Base-by-base conservation (phyloP, 768 basidiomycete genomes). In the Coprinopsis strossmayeri region DNA sequence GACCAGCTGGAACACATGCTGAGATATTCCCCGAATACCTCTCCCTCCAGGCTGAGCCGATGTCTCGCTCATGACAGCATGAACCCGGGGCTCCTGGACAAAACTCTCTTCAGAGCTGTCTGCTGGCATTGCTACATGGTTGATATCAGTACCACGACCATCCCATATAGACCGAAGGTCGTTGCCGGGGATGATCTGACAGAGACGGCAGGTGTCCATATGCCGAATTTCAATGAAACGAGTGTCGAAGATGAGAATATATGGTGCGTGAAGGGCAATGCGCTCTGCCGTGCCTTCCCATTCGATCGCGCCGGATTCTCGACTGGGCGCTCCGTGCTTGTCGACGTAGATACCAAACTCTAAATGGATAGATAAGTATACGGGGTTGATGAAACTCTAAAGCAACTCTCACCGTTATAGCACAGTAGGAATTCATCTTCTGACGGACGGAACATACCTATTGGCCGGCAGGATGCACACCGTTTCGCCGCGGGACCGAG, bases 301-400 rank as follows among this genome's bases (percentile, higher is more conserved):
- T 62, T 99, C 95, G 46, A 97, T 88, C 1, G 86, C 82, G 30
- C 78, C 79, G 18, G 77, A 70, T 1, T 73, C 64, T 21, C 90
- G 83, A 60, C 83, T 88, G 1, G 91, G 92, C 45, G 87, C 85
- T 32, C 95, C 95, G 53, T 95, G 92, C 43, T 91, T 87, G 65
- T 95, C 85, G 39, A 97, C 92, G 59, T 92, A 97, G 35, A 97
- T 72, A 10, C 94, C 95, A 54, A 97, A 96, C 65, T 94, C 91
- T 91, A 13, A 34, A 51, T 12, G 48, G 24, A 51, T 43, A 49
- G 40, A 44, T 39, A 27, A 35, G 30, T 5, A 30, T 13, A 10
- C n/a, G n/a, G n/a, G n/a, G n/a, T n/a, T n/a, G n/a, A n/a, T n/a
- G n/a, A n/a, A n/a, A n/a, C n/a, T n/a, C 37, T 25, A 37, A 30